These are phyloP conservation scores for Plasmodium gonderi DNA, from an alignment of 169 alveolate genomes.

Conservation along the genomic window DNA sequence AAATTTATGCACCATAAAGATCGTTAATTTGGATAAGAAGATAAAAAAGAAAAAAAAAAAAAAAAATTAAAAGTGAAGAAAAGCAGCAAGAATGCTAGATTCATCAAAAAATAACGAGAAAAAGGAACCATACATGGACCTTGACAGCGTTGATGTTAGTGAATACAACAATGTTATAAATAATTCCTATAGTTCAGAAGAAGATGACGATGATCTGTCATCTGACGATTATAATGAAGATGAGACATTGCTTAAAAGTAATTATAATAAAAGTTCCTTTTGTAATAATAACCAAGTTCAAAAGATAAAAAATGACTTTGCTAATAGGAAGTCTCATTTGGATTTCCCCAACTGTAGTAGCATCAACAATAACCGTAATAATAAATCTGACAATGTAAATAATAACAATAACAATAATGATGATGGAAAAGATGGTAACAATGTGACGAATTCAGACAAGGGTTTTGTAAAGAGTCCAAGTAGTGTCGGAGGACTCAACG, in stretches of 20 bases:
- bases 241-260: not conserved
- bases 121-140: not conserved
- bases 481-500: not conserved
- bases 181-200: conserved; percentile 46
- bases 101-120: conserved; percentile 17
- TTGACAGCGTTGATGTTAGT: conserved; percentile 44
- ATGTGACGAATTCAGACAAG: not conserved
- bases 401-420: not conserved
- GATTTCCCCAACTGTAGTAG: no score
- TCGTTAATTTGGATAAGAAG: no score
- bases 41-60: not conserved
- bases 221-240: not conserved
- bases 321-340: no score
- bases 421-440: not conserved
- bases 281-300: not conserved
- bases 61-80: not conserved
- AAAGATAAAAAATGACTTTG: no score
- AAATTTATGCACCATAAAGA: no score
- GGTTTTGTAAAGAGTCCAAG: not conserved
- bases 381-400: not conserved
- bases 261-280: not conserved
- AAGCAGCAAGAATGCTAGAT: conserved; percentile 6
- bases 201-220: conserved; percentile 13
- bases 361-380: not conserved
- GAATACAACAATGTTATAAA: conserved; percentile 61